Evolutionary conservation across 2,329 filamentous ascomycete genomes (phyloP), one percentile per base, ranked within the genome.

Genomic region (Cladosporium sp.): DNA sequence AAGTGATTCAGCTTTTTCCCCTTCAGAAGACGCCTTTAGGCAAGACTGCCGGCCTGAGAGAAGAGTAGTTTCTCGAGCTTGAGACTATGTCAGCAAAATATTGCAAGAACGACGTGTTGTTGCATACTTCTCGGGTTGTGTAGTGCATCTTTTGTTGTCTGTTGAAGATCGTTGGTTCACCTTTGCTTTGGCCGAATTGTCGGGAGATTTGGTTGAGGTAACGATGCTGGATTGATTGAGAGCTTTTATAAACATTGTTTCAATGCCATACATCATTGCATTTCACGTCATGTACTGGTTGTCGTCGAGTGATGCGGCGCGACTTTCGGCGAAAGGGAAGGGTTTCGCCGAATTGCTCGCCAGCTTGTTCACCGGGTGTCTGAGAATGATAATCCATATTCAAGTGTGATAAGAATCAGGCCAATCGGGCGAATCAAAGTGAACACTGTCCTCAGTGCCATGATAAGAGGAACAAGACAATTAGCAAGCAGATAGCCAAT

Each of bases 31-130:
- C 94, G 88, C 70, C 90, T 86, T 82, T 98, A 94, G 64, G 94
- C 94, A 59, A 97, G 85, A 71, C 90, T 85, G 72, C 94, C 94
- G 68, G 96, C 83, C 80, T 97, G 92, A 64, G 93, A 92, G 77
- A 96, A 94, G 77, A 90, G 86, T 79, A 98, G 92, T 88, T 98
- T 98, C 84, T 98, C 94, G 75, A 98, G 86, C 94, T 97, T 66
- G 58, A 18, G 58, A 18, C 3, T 18, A 14, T 61, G 21, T 61
- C 26, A 52, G 49, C 24, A 8, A 3, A 7, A 8, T 1, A 8
- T 28, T 5, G 5, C 4, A 1, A 30, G 49, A 30, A 1, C 3
- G 24, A 2, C 8, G 15, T 30, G 24, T 14, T 28, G 26, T 28
- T 52, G 24, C 24, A 28, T 52, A 52, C 49, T 14, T 52, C 49